Evolutionary conservation across 108 stramenopile genomes (phyloP).

Genomic region (Cyclotella kingstonii): DNA sequence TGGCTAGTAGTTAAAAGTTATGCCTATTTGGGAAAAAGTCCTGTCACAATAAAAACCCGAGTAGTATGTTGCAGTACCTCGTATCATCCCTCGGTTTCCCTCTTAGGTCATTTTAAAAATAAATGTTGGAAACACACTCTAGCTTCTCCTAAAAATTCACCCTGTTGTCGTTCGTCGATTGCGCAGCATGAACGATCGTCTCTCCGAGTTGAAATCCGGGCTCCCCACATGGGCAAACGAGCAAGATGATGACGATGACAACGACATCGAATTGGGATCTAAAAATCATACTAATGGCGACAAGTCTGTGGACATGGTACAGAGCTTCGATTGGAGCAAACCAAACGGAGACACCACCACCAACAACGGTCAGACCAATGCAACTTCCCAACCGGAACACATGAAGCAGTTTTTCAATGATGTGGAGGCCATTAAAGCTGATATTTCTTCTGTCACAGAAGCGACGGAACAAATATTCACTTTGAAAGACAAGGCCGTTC

Average conservation of each 20-base stretch:
- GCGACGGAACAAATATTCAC: conserved; percentile 69
- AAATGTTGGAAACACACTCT: too few relatives aligned
- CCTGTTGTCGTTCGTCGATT: too few relatives aligned
- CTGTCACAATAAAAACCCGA: too few relatives aligned
- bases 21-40: too few relatives aligned
- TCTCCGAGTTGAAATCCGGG: conserved; percentile 62
- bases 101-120: too few relatives aligned
- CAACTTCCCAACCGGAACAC: conserved; percentile 45
- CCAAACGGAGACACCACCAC: conserved; percentile 3
- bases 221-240: conserved; percentile 77
- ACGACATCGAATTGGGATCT: conserved; percentile 64
- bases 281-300: conserved; percentile 9
- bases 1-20: too few relatives aligned
- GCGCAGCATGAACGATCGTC: conserved; percentile 88
- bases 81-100: too few relatives aligned
- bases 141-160: too few relatives aligned
- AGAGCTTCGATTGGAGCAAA: conserved; percentile 12
- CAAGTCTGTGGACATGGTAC: conserved; percentile 6
- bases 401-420: conserved; percentile 85
- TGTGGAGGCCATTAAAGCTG: conserved; percentile 78
- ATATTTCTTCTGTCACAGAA: conserved; percentile 65
- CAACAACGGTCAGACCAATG: too few relatives aligned
- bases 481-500: conserved; percentile 76
- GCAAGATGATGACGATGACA: conserved; percentile 41
- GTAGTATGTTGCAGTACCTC: too few relatives aligned